Base-by-base conservation (phyloP, 108 stramenopile species). In the Nannochloropsis gaditana region DNA sequence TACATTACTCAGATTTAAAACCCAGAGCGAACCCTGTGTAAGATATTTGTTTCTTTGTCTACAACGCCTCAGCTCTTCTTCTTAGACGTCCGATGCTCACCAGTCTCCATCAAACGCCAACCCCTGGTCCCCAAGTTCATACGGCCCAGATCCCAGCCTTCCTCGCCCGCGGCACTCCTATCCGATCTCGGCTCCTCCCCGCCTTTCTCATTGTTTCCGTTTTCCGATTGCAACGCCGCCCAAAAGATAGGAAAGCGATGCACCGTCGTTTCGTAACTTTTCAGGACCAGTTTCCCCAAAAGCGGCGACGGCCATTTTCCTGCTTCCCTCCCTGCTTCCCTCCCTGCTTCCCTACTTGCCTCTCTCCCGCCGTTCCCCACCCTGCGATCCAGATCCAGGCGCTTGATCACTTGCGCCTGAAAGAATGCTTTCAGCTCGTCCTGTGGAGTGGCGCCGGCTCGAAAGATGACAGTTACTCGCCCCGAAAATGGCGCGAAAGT, bases 341-440 rank as follows among this genome's bases (percentile, higher is more conserved):
- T 73, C 59, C 59, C 59, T 73, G 59, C 59, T n/a, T 73, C 59
- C 59, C n/a, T 8, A 0, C 59, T 3, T n/a, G 59, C 8, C 59
- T 73, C 59, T n/a, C n/a, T 73, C 59, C 59, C 59, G 15, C 19
- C 59, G 19, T 73, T 8, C 8, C 59, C n/a, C 59, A n/a, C 59
- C 59, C 59, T 73, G 19, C 59, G 59, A 15, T 73, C 59, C 19
- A n/a, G 59, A n/a, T 73, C 15, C 3, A 73, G 59, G 6, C 15
- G n/a, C 4, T n/a, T 15, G 19, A 73, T 5, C 19, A n/a, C 59
- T n/a, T 73, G 59, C n/a, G 59, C 59, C 19, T 45, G 83, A 43
- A 87, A 87, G 87, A 80, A 87, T 41, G 87, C 87, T 79, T 84
- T 87, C 1, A 87, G 80, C 83, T 83, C 83, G 80, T 87, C 87